Evolutionary conservation across 805 yeast genomes (phyloP).

Genomic region (Grigorovia yakushimaensis): DNA sequence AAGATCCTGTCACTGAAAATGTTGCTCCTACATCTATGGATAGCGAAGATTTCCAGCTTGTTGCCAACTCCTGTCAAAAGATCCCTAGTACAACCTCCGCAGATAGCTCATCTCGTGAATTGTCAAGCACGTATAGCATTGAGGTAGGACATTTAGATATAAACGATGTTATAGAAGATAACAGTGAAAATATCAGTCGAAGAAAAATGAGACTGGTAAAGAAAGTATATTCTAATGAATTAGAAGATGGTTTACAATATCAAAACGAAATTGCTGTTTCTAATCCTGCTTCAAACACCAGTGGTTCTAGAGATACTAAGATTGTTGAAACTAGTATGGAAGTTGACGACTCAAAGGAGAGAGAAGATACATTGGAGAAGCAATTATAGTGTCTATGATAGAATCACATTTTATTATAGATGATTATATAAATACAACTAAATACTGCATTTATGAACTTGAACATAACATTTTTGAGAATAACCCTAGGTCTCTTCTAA

Average conservation of each 20-base stretch:
- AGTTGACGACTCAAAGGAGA: background rate
- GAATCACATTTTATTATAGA: background rate
- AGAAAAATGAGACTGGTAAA: conserved; percentile 23
- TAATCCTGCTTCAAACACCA: background rate
- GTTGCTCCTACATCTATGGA: background rate
- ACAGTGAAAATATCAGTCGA: conserved; percentile 13
- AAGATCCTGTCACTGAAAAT: background rate
- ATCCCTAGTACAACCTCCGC: background rate
- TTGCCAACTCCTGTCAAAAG: background rate
- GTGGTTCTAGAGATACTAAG: background rate
- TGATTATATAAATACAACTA: no score
- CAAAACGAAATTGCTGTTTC: background rate
- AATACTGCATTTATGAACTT: background rate
- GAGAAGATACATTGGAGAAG: background rate
- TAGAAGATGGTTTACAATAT: conserved; percentile 30
- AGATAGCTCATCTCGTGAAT: background rate
- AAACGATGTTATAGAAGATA: conserved; percentile 7
- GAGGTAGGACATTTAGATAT: conserved; percentile 16
- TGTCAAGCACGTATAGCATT: conserved; percentile 13
- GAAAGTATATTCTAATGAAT: conserved; percentile 11
- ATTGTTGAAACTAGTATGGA: background rate
- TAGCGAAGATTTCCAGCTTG: background rate
- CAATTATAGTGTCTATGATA: background rate
- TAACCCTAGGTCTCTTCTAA: no score
- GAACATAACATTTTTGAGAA: no score